Evolutionary conservation across 331 rosid genomes (phyloP).

Genomic region (Malus hybrid): DNA sequence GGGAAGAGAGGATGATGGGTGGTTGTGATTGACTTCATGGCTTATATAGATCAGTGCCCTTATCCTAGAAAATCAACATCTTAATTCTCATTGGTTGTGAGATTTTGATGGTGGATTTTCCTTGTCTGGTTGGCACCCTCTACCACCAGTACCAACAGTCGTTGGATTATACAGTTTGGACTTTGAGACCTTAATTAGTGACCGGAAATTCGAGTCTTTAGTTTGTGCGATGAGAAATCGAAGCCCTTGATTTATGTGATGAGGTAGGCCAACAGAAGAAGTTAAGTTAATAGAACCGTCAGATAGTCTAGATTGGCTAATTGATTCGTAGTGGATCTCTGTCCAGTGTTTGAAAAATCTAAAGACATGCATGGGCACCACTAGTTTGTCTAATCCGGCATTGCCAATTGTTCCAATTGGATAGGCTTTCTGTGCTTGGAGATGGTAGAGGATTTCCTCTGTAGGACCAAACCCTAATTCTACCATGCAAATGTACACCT

Average conservation of each 20-base stretch:
- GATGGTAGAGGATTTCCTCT: neutral
- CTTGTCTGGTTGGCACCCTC: constrained; percentile 23
- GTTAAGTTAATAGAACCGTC: too few relatives aligned
- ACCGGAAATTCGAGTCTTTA: neutral
- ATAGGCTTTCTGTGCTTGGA: neutral
- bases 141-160: constrained; percentile 19
- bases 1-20: neutral
- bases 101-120: neutral
- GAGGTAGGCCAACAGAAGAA: too few relatives aligned
- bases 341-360: neutral
- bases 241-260: too few relatives aligned
- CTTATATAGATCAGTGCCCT: constrained; percentile 21
- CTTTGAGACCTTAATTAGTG: too few relatives aligned
- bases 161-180: neutral
- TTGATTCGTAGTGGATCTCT: too few relatives aligned
- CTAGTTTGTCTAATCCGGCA: neutral
- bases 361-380: neutral
- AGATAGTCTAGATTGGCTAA: accelerated
- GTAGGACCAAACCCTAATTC: constrained; percentile 5
- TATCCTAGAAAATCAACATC: constrained; percentile 27
- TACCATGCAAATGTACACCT: neutral
- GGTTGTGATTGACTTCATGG: neutral
- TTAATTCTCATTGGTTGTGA: constrained; percentile 29
- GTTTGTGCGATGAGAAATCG: too few relatives aligned
- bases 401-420: neutral